A percentile compares a stretch with the other conserved stretches of the same genome.
These are phyloP conservation scores for Candida vaughaniae DNA, from an alignment of 805 yeast species.

Conservation along the genomic window DNA sequence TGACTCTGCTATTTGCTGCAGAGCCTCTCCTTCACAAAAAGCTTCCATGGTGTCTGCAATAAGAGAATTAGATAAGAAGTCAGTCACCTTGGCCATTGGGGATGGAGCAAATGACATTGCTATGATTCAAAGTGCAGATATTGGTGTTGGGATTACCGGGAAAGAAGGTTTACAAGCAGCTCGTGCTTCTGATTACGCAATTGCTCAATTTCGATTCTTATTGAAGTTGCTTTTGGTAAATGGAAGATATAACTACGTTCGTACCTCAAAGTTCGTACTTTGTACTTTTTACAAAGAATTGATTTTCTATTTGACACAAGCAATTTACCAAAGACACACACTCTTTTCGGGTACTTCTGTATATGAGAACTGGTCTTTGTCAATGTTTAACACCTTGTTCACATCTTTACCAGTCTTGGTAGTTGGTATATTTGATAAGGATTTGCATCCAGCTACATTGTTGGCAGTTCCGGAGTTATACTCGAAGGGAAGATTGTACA, in stretches of 20 bases:
- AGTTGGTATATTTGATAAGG: constrained; percentile 94
- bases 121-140: constrained; percentile 98
- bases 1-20: constrained; percentile 90
- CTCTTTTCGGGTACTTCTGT: constrained; percentile 90
- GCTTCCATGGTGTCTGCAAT: constrained; percentile 84
- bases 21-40: constrained; percentile 97
- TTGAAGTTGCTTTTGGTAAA: constrained; percentile 84
- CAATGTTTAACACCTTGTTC: constrained; percentile 95
- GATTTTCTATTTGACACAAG: constrained; percentile 84
- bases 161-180: constrained; percentile 98
- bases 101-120: constrained; percentile 99
- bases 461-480: constrained; percentile 91
- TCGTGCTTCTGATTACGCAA: constrained; percentile 87
- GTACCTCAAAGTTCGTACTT: constrained; percentile 88
- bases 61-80: constrained; percentile 60
- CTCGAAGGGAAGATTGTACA: constrained; percentile 67
- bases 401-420: constrained; percentile 90
- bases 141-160: constrained; percentile 97
- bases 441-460: constrained; percentile 81
- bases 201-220: constrained; percentile 89
- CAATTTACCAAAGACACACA: constrained; percentile 80
- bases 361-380: constrained; percentile 93
- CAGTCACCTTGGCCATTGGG: constrained; percentile 93
- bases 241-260: constrained; percentile 91
- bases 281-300: constrained; percentile 95